Conservation (phyloP, 2,329 filamentous ascomycete species). For the Claviceps spartinae region DNA sequence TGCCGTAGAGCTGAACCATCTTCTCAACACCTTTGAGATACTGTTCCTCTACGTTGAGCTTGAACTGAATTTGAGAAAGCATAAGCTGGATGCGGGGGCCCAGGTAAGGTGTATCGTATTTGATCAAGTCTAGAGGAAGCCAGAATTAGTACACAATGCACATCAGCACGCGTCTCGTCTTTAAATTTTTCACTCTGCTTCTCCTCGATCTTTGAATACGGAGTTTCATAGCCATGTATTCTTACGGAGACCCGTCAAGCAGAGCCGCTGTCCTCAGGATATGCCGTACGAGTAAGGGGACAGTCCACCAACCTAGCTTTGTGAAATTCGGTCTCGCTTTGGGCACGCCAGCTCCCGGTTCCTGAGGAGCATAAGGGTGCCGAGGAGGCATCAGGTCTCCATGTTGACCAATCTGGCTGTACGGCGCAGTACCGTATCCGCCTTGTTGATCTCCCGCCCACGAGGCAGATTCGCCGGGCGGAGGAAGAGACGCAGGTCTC, state of each 20-base stretch:
- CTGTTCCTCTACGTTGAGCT: slow-evolving; percentile 95
- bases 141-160: background rate
- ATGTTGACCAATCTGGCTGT: slow-evolving; percentile 48
- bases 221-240: background rate
- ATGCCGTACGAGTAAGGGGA: background rate
- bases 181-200: background rate
- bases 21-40: slow-evolving; percentile 98
- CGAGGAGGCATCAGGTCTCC: slow-evolving; percentile 67
- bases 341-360: slow-evolving; percentile 52
- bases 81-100: slow-evolving; percentile 97
- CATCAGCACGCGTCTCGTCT: background rate
- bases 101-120: slow-evolving; percentile 92
- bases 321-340: slow-evolving; percentile 82
- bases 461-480: slow-evolving; percentile 54
- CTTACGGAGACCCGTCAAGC: background rate
- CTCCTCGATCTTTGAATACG: background rate
- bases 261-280: background rate
- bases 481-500: slow-evolving; percentile 36
- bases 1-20: slow-evolving; percentile 94
- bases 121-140: slow-evolving; percentile 68
- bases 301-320: slow-evolving; percentile 62
- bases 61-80: slow-evolving; percentile 97
- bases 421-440: slow-evolving; percentile 46
- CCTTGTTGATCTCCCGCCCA: slow-evolving; percentile 33
- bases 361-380: slow-evolving; percentile 59